These are phyloP conservation scores for Nevesoporus exiguus DNA, from an alignment of 768 basidiomycete species.

Conservation along the genomic window DNA sequence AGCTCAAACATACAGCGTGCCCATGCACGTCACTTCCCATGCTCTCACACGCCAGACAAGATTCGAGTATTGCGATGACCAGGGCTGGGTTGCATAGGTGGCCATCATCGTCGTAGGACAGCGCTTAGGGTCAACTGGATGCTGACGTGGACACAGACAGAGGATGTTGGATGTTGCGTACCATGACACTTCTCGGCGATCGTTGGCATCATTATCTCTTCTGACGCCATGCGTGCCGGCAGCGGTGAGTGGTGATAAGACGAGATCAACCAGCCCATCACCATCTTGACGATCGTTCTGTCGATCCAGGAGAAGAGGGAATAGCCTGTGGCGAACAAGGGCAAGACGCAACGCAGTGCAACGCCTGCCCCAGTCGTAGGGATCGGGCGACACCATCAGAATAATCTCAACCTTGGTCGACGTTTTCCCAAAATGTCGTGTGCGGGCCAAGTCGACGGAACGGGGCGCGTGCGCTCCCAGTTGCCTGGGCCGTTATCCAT, in stretches of 20 bases:
- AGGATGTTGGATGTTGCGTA: no score
- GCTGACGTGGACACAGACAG: no score
- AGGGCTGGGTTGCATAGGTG: no score
- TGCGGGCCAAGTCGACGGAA: no score
- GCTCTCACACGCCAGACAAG: background rate
- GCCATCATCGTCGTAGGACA: no score
- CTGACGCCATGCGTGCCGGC: background rate
- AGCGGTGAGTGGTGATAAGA: background rate
- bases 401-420: background rate
- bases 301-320: background rate
- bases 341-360: no score
- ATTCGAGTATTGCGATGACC: background rate
- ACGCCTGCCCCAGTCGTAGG: background rate
- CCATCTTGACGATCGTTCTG: background rate
- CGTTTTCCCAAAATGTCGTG: background rate
- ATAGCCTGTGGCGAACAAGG: no score
- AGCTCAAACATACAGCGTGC: background rate
- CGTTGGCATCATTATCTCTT: no score
- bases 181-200: no score
- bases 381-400: background rate
- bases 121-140: no score
- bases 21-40: background rate
- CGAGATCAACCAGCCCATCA: background rate
- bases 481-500: no score
- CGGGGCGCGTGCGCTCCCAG: no score